Evolutionary conservation across 805 yeast genomes (phyloP).

Genomic region (Ogataea trehaloabstinens): DNA sequence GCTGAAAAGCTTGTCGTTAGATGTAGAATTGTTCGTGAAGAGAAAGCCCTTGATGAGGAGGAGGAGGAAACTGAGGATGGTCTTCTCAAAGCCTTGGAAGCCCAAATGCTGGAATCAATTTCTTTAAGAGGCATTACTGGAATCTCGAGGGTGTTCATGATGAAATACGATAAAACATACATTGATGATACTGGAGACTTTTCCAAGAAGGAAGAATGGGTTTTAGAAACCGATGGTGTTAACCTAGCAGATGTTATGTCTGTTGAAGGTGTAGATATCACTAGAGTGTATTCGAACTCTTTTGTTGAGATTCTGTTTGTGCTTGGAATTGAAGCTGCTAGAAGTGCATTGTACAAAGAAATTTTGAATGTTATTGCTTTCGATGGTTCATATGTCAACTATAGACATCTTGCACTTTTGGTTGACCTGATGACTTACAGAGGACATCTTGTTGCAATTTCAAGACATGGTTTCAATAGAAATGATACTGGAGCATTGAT

Average conservation of each 20-base stretch:
- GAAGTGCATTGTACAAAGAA: constrained; percentile 90
- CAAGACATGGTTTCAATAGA: constrained; percentile 99
- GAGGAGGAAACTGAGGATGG: constrained; percentile 96
- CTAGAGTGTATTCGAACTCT: constrained; percentile 91
- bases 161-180: constrained; percentile 71
- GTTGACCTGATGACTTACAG: constrained; percentile 99
- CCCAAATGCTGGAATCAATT: constrained; percentile 93
- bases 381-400: constrained; percentile 99
- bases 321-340: constrained; percentile 97
- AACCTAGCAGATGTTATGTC: constrained; percentile 93
- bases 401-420: constrained; percentile 95
- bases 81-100: constrained; percentile 89
- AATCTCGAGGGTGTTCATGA: constrained; percentile 86
- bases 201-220: constrained; percentile 93
- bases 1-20: constrained; percentile 95
- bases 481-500: constrained; percentile 98
- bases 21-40: constrained; percentile 97
- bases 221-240: constrained; percentile 97
- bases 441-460: constrained; percentile 97
- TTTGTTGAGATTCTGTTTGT: constrained; percentile 94
- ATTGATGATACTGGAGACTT: constrained; percentile 85
- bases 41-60: constrained; percentile 88
- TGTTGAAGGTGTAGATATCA: constrained; percentile 90
- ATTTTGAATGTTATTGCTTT: constrained; percentile 96
- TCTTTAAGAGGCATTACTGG: constrained; percentile 95